These are phyloP conservation scores for Sextonia rubra DNA, from an alignment of 164 flowering plant genomes.

Conservation along the genomic window DNA sequence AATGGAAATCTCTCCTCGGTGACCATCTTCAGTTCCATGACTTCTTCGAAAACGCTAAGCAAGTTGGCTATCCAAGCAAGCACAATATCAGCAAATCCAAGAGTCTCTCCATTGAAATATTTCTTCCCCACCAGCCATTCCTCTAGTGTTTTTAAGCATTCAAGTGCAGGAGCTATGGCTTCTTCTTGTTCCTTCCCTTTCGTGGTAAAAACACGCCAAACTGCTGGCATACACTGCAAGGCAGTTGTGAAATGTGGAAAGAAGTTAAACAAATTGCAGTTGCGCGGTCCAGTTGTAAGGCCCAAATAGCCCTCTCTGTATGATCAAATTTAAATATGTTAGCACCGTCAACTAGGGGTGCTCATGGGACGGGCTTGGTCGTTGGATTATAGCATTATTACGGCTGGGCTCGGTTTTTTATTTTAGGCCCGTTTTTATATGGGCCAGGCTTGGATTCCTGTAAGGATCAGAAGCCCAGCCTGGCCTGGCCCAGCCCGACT, in stretches of 20 bases:
- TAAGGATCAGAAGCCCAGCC: too few relatives aligned
- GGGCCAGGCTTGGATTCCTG: too few relatives aligned
- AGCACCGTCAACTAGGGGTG: too few relatives aligned
- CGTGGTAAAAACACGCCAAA: not conserved
- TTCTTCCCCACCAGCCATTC: not conserved
- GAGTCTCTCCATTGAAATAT: not conserved
- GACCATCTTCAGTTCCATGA: not conserved
- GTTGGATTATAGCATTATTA: too few relatives aligned
- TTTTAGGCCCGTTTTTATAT: too few relatives aligned
- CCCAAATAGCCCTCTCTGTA: not conserved
- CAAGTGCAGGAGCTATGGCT: not conserved
- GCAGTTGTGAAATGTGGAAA: too few relatives aligned
- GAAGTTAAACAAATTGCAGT: too few relatives aligned
- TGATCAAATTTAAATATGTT: too few relatives aligned
- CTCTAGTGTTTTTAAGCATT: not conserved
- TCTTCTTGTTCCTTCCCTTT: constrained; percentile 2
- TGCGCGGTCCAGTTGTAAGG: too few relatives aligned
- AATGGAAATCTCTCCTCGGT: not conserved
- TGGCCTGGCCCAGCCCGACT: too few relatives aligned
- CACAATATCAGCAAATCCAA: not conserved
- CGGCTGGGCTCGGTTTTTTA: too few relatives aligned
- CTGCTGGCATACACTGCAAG: not conserved
- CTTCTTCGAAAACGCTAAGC: not conserved
- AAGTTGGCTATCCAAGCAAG: constrained; percentile 1
- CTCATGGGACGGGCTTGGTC: too few relatives aligned